Evolutionary conservation across 2,329 filamentous ascomycete genomes (phyloP).

Genomic region (Herpomyces periplanetae): DNA sequence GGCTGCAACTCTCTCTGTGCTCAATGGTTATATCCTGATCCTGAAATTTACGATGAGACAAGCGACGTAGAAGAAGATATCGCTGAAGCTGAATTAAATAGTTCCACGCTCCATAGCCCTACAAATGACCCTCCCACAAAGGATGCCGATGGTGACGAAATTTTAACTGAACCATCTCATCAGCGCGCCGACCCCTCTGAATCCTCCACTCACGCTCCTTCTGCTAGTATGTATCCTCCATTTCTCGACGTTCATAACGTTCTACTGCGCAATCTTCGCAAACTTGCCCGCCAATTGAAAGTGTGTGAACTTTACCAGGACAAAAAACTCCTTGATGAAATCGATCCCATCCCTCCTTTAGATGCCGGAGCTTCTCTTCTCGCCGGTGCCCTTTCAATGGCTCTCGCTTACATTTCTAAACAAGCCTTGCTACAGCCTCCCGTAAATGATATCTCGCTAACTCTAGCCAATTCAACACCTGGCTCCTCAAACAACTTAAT

Average conservation of each 20-base stretch:
- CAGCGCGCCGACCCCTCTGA: slow-evolving; percentile 5
- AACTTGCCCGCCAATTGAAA: too few relatives aligned
- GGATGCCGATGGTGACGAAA: slow-evolving; percentile 2
- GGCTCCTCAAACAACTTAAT: slow-evolving; percentile 18
- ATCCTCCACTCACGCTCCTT: slow-evolving; percentile 7
- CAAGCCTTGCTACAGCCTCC: slow-evolving; percentile 14
- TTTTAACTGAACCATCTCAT: slow-evolving; percentile 4
- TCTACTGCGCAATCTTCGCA: slow-evolving; percentile 28
- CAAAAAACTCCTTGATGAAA: too few relatives aligned
- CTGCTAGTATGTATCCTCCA: slow-evolving; percentile 65
- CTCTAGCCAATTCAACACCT: too few relatives aligned
- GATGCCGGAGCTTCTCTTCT: slow-evolving; percentile 31
- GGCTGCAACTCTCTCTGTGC: slow-evolving; percentile 59
- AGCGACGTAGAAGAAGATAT: slow-evolving; percentile 3
- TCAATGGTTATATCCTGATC: slow-evolving; percentile 48
- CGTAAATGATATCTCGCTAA: too few relatives aligned
- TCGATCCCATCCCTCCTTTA: slow-evolving; percentile 20
- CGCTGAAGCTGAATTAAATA: background rate
- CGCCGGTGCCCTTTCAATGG: slow-evolving; percentile 57
- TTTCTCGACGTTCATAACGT: slow-evolving; percentile 56
- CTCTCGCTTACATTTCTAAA: slow-evolving; percentile 55
- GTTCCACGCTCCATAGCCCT: slow-evolving; percentile 6
- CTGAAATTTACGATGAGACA: slow-evolving; percentile 4
- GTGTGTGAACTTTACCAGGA: too few relatives aligned
- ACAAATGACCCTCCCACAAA: slow-evolving; percentile 4